Base-by-base conservation (phyloP, 2,329 filamentous ascomycete species). In the Colletotrichum musae region DNA sequence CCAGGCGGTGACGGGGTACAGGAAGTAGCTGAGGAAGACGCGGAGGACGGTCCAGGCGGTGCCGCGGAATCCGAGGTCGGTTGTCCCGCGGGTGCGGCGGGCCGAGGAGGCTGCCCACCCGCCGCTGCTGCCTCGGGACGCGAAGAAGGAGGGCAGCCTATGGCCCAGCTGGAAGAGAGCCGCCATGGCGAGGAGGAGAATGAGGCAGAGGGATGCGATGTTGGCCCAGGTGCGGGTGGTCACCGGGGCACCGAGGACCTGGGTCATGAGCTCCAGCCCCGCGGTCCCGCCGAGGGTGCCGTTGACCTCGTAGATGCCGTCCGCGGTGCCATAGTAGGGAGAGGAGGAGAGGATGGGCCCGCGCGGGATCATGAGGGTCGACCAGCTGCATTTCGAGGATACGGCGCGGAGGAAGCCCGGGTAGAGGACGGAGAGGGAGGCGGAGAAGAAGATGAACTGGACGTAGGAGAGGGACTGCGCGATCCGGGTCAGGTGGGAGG, bases 401-500 rank as follows among this genome's bases (percentile, higher is more conserved):
- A 88, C 88, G 0, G 92, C 92, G 72, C 93, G 91, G 70, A 90
- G 92, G 75, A 89, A 94, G 1, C 92, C 92, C 0, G 92, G 92
- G 71, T 94, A 94, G 48, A 88, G 86, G 63, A 94, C 79, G 21
- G 88, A 91, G 57, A 94, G 81, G n/a, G 88, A 87, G 4, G 91
- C 91, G 0, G 91, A 89, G 69, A 94, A 83, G 58, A 94, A 90
- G 57, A 92, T 85, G 75, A 93, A 94, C 74, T 94, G 92, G 13
- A 94, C 87, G 76, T 94, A 93, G 73, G 92, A 89, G 41, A 94
- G 81, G 75, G 24, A 36, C 47, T 58, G 57, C 5, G 57, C 47
- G 16, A 58, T 47, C 4, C 16, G 16, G 9, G 43, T 39, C 9
- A 58, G 57, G n/a, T 50, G 57, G 15, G 57, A 21, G 18, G 57